Conservation (phyloP, 2,329 filamentous ascomycete species). For the Aureobasidium pullulans region DNA sequence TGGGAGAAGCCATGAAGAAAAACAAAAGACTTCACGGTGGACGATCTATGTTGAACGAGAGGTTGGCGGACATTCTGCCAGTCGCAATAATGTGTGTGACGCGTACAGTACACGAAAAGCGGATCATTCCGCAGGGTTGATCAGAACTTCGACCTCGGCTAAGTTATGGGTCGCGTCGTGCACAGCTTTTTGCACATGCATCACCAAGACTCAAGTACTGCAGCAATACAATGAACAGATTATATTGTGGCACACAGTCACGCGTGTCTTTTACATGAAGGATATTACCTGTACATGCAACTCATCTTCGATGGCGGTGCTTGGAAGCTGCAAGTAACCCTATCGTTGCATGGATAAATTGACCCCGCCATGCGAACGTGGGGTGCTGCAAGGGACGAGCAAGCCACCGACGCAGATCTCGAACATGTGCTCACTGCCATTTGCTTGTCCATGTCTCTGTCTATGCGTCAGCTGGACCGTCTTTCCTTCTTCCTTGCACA, state of each 20-base stretch:
- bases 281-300: neutral
- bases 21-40: too few relatives aligned
- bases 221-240: neutral
- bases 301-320: neutral
- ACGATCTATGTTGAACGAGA: too few relatives aligned
- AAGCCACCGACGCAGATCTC: constrained; percentile 5
- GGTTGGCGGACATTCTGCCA: too few relatives aligned
- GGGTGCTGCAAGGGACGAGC: constrained; percentile 11
- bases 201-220: neutral
- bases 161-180: too few relatives aligned
- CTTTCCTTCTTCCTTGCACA: neutral
- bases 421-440: constrained; percentile 6
- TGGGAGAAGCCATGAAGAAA: too few relatives aligned
- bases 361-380: constrained; percentile 6
- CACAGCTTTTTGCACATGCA: too few relatives aligned
- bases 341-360: neutral
- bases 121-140: too few relatives aligned
- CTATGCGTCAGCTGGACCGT: neutral
- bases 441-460: neutral
- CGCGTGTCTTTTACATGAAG: neutral
- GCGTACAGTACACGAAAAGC: too few relatives aligned
- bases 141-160: too few relatives aligned
- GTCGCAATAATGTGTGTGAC: too few relatives aligned
- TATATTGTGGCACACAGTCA: constrained; percentile 8
- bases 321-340: constrained; percentile 1